A percentile compares a stretch with the other conserved stretches of the same genome.
phyloP scores from a whole-genome alignment of 2,329 filamentous ascomycete species.

The Fusarium pseudocircinatum region DNA sequence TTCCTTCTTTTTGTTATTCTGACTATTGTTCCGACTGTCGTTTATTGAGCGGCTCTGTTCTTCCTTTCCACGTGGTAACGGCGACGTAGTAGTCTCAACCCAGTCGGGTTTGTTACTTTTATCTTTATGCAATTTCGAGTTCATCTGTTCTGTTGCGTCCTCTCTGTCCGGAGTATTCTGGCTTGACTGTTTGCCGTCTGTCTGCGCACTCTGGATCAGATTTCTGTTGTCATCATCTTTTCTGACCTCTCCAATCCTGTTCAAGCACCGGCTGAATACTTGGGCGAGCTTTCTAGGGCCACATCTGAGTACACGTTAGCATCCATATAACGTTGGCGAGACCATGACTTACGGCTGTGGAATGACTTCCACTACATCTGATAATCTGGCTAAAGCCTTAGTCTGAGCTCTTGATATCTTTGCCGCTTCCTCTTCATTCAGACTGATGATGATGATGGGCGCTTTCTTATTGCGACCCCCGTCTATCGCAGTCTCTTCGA shows the following conservation, averaged over 20 bases:
- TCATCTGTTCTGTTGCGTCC: background rate
- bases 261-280: constrained; percentile 40
- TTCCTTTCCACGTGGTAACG: background rate
- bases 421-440: constrained; percentile 45
- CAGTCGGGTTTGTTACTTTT: background rate
- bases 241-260: background rate
- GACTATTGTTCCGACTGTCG: background rate
- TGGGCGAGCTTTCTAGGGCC: constrained; percentile 46
- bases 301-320: constrained; percentile 20
- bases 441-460: constrained; percentile 45
- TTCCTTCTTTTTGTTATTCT: background rate
- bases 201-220: background rate
- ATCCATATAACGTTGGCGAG: fast-evolving
- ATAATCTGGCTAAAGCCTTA: constrained; percentile 33
- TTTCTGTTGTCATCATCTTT: background rate
- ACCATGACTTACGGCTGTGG: constrained; percentile 43
- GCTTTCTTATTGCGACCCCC: background rate
- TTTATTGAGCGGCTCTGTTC: too few species aligned
- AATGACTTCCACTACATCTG: constrained; percentile 45
- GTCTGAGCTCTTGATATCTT: constrained; percentile 37
- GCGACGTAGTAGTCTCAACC: background rate
- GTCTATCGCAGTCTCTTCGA: constrained; percentile 4
- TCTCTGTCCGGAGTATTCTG: background rate
- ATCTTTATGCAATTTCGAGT: background rate
- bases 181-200: background rate